Conservation (phyloP, 352 stramenopile genomes). For the Thraustochytrium sp. region DNA sequence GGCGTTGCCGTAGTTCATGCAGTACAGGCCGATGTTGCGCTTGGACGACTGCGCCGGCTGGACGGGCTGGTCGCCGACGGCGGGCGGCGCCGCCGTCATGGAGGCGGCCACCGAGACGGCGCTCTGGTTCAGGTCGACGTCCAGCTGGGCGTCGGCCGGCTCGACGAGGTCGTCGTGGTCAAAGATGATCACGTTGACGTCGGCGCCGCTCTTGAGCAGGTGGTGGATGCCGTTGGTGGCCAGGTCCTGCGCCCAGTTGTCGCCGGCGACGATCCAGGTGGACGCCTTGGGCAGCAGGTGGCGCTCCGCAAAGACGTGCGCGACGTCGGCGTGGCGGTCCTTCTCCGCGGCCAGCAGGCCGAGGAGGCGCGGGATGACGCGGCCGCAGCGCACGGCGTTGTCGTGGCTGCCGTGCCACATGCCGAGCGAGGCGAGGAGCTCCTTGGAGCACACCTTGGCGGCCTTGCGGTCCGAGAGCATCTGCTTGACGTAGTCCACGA, state of each 20-base stretch:
- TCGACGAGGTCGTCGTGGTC: conserved; percentile 53
- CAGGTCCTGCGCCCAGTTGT: conserved; percentile 67
- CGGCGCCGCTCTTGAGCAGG: conserved; percentile 58
- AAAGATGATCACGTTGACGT: conserved; percentile 65
- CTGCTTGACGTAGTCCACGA: conserved; percentile 56
- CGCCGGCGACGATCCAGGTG: conserved; percentile 63
- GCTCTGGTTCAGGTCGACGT: conserved; percentile 14
- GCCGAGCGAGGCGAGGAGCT: conserved; percentile 55
- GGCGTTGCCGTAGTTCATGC: conserved; percentile 73
- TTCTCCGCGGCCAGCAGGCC: conserved; percentile 43
- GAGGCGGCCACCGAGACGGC: background rate
- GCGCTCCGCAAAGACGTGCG: conserved; percentile 55
- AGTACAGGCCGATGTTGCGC: conserved; percentile 55
- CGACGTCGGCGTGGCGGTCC: conserved; percentile 48
- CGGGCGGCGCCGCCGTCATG: background rate
- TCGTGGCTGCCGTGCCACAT: conserved; percentile 61
- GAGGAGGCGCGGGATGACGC: conserved; percentile 53
- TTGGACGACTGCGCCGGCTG: background rate
- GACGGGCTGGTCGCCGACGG: background rate
- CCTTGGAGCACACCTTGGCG: conserved; percentile 45
- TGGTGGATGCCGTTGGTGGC: conserved; percentile 61
- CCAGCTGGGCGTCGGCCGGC: background rate
- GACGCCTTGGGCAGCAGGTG: conserved; percentile 62
- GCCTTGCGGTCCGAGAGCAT: conserved; percentile 43
- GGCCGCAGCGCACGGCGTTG: conserved; percentile 58